Conservation (phyloP, 176 grass and related monocot genomes). For the Juncus effusus region DNA sequence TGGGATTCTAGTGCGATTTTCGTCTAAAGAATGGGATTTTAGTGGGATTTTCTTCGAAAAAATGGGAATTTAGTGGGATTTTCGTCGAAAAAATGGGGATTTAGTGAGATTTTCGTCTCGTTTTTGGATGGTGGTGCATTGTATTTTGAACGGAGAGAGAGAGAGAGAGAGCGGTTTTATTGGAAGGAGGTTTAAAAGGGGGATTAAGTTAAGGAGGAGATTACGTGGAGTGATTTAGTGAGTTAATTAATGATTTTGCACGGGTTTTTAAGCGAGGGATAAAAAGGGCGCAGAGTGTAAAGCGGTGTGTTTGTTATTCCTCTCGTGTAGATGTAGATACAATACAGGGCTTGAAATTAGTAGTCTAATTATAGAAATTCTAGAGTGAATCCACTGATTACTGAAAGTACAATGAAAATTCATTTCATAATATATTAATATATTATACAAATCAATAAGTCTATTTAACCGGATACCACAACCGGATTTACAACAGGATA, state of each 20-base stretch:
- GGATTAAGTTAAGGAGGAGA: not conserved
- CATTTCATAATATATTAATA: no score
- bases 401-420: no score
- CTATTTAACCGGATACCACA: no score
- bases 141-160: not conserved
- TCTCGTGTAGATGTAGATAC: not conserved
- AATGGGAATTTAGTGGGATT: no score
- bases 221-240: constrained; percentile 16
- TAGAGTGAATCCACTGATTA: no score
- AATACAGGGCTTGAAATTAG: not conserved
- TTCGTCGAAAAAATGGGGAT: no score
- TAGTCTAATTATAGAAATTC: not conserved
- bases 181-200: constrained; percentile 9
- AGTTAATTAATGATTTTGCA: constrained; percentile 13
- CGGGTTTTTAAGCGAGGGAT: not conserved
- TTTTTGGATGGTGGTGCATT: not conserved
- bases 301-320: constrained; percentile 3
- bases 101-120: not conserved
- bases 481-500: no score
- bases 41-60: not conserved
- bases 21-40: not conserved
- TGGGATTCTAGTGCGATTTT: not conserved
- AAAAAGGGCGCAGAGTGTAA: no score
- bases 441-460: no score
- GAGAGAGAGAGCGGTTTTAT: constrained; percentile 13